Evolutionary conservation across 1,139 yeast genomes (phyloP), one percentile per base, ranked within the genome.

Genomic region (Yamadazyma kanchanaburiensis): DNA sequence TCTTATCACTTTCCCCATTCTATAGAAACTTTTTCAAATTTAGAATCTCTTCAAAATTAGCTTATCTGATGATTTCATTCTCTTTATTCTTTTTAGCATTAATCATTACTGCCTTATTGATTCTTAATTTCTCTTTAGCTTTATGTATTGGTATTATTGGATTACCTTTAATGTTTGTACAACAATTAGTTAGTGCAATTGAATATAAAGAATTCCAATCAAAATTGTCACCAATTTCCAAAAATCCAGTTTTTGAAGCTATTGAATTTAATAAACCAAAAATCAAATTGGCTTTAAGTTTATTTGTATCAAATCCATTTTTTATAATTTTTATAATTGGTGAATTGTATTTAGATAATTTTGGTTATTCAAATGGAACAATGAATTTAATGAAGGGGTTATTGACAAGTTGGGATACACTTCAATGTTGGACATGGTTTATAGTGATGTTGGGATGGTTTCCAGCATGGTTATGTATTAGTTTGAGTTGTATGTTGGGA

Each of bases 371-470:
- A 11, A 51, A 54, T 8, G 56, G 73, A 1, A 53, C 69, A 3
- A 50, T 56, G 14, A 53, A 53, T 26, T 38, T 82, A 28, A 57
- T 74, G 43, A 52, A 56, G 18, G 77, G 78, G 1, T 60, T 86
- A 15, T 53, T 79, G 11, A 64, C 73, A 16, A 77, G 88, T 2
- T 85, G 91, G 84, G 52, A 64, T 21, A 77, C 80, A 22, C 60
- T 85, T 33, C 85, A 82, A 40, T 80, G 85, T 39, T 87, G 95
- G 94, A 85, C 95, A 0, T 87, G 95, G 94, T 72, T 75, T 35
- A 74, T 86, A 13, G 55, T 88, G 4, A 65, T 78, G 28, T 62
- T 82, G 24, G 82, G 88, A 0, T 88, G 96, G 95, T 59, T 80
- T 28, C 94, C 96, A 1, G 70, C 79, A 2, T 89, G 97, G 97